phyloP scores from a whole-genome alignment of 805 yeast genomes.

The Metschnikowia borealis region DNA sequence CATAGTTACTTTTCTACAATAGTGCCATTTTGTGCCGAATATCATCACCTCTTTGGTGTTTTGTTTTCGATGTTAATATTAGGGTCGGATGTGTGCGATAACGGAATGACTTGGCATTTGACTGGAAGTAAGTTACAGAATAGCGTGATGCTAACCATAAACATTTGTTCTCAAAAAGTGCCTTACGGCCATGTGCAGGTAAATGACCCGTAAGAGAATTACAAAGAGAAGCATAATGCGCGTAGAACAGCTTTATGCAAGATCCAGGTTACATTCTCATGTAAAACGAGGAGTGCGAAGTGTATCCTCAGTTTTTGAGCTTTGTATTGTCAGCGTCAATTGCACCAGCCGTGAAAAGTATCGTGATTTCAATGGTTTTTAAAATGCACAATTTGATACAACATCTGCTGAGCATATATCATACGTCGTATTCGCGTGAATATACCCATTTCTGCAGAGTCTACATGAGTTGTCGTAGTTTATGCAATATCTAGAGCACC shows the following conservation, averaged over 20 bases:
- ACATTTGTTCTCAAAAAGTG: neutral
- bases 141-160: neutral
- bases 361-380: neutral
- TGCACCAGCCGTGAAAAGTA: neutral
- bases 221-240: neutral
- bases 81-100: neutral
- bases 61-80: neutral
- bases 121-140: neutral
- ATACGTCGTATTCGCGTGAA: neutral
- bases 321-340: neutral
- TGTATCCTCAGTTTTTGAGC: neutral
- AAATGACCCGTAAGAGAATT: neutral
- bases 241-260: constrained; percentile 1
- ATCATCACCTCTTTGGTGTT: no score
- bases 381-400: neutral
- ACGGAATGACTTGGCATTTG: neutral
- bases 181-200: neutral
- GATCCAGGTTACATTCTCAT: constrained; percentile 1
- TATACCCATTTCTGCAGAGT: neutral
- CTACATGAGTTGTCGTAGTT: neutral
- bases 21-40: no score
- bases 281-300: neutral
- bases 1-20: no score
- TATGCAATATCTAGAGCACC: neutral
- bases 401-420: neutral